Conservation (phyloP, 1,284 basidiomycete genomes). For the Sporisorium exsertum region DNA sequence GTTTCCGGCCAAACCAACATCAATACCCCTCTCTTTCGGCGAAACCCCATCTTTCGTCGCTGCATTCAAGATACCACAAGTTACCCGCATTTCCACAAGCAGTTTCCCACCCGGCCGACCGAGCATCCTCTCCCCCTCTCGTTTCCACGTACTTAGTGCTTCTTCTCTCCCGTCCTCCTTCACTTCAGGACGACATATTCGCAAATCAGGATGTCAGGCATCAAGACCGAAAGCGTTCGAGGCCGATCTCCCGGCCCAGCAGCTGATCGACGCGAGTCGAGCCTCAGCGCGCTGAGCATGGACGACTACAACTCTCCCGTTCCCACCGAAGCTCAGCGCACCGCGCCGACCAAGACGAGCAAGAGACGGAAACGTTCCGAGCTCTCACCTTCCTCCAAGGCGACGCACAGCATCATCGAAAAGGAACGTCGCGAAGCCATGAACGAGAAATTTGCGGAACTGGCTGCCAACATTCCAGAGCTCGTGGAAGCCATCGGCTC, state of each 20-base stretch:
- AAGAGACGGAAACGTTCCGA: constrained; percentile 46
- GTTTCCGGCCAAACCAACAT: not conserved
- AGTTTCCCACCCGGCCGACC: not conserved
- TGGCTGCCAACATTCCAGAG: constrained; percentile 46
- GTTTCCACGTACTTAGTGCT: not conserved
- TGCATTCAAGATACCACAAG: not conserved
- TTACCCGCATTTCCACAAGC: not conserved
- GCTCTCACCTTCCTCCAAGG: constrained; percentile 48
- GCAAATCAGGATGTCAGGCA: constrained; percentile 17
- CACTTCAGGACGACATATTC: not conserved
- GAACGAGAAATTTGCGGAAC: constrained; percentile 52
- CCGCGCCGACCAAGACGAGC: constrained; percentile 28
- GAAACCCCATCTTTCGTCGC: constrained; percentile 4
- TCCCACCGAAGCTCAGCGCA: not conserved
- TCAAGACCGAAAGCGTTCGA: constrained; percentile 27
- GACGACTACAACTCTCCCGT: constrained; percentile 19
- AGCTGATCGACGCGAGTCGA: constrained; percentile 34
- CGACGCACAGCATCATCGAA: constrained; percentile 51
- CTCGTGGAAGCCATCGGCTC: constrained; percentile 39
- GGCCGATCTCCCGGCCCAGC: constrained; percentile 45
- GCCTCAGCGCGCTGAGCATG: constrained; percentile 18
- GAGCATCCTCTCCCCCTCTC: not conserved
- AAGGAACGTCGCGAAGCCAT: constrained; percentile 51
- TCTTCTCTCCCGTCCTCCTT: not conserved
- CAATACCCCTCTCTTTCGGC: constrained; percentile 2